Base-by-base conservation (phyloP, 768 basidiomycete species). In the Leucosporidium creatinivorum region DNA sequence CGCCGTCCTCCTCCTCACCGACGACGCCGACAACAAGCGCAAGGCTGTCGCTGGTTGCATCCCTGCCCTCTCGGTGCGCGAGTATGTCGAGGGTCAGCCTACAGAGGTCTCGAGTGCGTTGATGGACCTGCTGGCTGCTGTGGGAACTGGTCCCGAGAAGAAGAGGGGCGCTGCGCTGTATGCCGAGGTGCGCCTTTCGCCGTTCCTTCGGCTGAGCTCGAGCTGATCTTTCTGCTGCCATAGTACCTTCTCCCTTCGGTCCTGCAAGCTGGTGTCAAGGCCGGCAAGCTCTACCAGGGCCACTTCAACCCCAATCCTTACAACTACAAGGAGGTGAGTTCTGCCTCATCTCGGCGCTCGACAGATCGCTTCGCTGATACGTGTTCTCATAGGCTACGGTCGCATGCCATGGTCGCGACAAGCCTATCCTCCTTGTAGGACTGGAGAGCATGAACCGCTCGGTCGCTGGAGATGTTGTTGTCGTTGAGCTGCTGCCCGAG, bases 401-500 rank as follows among this genome's bases (percentile, higher is more conserved):
- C 23, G 81, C 85, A 5, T 87, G 89, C 0, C 85, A 86, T 1
- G 83, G 82, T 0, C 88, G 89, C 73, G 80, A 81, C 36, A 91
- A 89, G 75, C 87, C 90, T 0, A 82, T 98, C 13, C 82, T 98
- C 2, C 81, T 99, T 7, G 83, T 90, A 36, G 93, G 93, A 0
- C 83, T 93, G 33, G 88, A 93, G 78, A 87, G 91, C 69, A 96
- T 97, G 89, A 99, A 99, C 76, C 86, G 96, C 23, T 87, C 93
- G 0, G 89, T 97, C 15, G 84, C 94, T 44, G 93, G 96, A 1
- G 96, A 99, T 74, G 79, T 94, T 18, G 93, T 99, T 0, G 91
- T 86, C 0, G 86, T 99, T 15, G 87, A 97, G 77, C 80, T 99
- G 0, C 89, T 97, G 69, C 83, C 86, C 15, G 86, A 93, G 78